Conservation (phyloP, 495 filamentous ascomycete genomes). For the Achaetomiella virescens region DNA sequence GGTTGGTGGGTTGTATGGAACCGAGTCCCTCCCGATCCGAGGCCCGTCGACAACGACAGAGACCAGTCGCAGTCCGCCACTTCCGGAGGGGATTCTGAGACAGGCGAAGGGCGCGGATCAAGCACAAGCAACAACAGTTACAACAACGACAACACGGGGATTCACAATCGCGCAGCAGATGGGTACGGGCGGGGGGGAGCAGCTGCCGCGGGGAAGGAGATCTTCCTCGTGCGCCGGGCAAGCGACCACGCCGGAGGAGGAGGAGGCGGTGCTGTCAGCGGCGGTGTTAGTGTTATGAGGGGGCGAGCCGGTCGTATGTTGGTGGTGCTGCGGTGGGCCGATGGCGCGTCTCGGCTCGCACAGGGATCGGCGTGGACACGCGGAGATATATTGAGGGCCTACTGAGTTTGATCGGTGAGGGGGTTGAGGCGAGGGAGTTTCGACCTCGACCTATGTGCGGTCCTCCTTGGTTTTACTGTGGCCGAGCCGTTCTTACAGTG, state of each 20-base stretch:
- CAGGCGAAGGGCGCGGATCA: background rate
- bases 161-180: no score
- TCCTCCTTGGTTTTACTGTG: no score
- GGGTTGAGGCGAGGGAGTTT: background rate
- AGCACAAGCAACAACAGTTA: background rate
- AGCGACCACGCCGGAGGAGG: constrained; percentile 49
- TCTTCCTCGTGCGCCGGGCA: constrained; percentile 73
- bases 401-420: constrained; percentile 62
- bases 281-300: no score
- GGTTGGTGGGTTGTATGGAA: constrained; percentile 99
- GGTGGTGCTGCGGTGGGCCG: constrained; percentile 47
- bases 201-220: constrained; percentile 51
- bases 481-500: no score
- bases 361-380: constrained; percentile 84
- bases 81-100: background rate
- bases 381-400: constrained; percentile 79
- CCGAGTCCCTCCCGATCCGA: no score
- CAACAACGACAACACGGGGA: background rate
- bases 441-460: no score
- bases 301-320: constrained; percentile 35
- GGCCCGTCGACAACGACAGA: constrained; percentile 22
- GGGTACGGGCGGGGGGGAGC: no score
- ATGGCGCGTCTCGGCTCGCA: constrained; percentile 60
- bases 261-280: constrained; percentile 20
- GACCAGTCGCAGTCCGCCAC: no score